A percentile compares a stretch with the other conserved stretches of the same genome.
These are phyloP conservation scores for Dendrobium catenatum DNA, from an alignment of 106 monocot genomes.

Conservation along the genomic window DNA sequence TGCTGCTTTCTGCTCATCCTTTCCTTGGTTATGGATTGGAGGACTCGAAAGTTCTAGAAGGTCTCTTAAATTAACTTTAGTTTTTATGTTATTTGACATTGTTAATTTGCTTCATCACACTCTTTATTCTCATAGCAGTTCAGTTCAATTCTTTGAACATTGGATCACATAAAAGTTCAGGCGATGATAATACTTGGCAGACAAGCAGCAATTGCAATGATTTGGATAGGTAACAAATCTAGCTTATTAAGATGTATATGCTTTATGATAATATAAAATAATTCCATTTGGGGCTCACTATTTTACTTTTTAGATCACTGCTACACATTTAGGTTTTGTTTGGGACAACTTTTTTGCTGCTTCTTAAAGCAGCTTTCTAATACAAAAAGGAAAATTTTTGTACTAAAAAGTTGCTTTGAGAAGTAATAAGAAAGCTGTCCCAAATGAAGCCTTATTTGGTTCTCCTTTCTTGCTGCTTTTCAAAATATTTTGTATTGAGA, in stretches of 20 bases:
- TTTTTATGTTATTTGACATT: background rate
- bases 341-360: too few species aligned
- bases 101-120: background rate
- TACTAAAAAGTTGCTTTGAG: too few species aligned
- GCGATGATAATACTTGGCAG: background rate
- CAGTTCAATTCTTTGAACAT: conserved; percentile 3
- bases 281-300: too few species aligned
- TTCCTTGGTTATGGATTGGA: background rate
- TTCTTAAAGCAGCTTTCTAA: too few species aligned
- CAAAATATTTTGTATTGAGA: too few species aligned
- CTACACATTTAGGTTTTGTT: too few species aligned
- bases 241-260: background rate
- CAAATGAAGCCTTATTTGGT: too few species aligned
- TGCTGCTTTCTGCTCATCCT: background rate
- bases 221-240: conserved; percentile 7
- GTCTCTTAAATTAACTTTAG: background rate
- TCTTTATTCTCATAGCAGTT: background rate
- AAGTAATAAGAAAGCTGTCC: too few species aligned
- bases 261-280: background rate
- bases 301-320: too few species aligned
- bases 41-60: background rate
- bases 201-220: background rate
- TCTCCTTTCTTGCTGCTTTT: too few species aligned
- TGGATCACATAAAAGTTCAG: background rate
- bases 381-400: too few species aligned